Base-by-base conservation (phyloP, 1,284 basidiomycete genomes). In the Trametes versicolor region DNA sequence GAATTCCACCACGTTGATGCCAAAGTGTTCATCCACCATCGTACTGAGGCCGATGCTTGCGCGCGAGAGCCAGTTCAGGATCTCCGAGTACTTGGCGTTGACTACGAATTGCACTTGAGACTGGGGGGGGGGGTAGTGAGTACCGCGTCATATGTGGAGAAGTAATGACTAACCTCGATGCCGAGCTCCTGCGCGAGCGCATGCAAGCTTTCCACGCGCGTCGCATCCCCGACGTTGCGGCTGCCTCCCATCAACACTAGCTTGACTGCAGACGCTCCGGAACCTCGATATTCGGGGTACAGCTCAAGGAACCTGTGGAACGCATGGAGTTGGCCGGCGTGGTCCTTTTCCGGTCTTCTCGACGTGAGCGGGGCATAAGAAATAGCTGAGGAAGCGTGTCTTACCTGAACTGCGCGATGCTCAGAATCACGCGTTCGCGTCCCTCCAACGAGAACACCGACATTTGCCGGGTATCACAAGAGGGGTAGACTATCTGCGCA, bases 21-120 rank as follows among this genome's bases (percentile, higher is more conserved):
- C 98, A 72, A 99, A 99, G 76, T 99, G 97, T 78, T 99, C 98
- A 75, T 99, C 97, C 0, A 97, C 88, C 97, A 99, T 99, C 4
- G 97, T 99, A 74, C 94, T 97, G 27, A 99, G 76, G 0, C 98
- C 97, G 5, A 98, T 85, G 64, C 90, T 93, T 0, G 96, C 90
- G 17, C 79, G 79, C 0, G 88, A 85, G 1, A 99, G 83, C 80
- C 89, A 88, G 1, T 78, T 68, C 0, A 97, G 83, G 66, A 99
- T 85, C 10, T 84, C 83, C 0, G 86, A 70, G 70, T 93, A 99
- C 1, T 92, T 80, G 0, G 94, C 95, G 71, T 99, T 99, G 52
- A 98, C 85, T 6, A 93, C 79, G 69, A 99, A 95, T 50, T 90
- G 83, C 21, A 96, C 89, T 62, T 89, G 82, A 13, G 85, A 78